These are phyloP conservation scores for Trichoderma arundinaceum DNA, from an alignment of 2,329 filamentous ascomycete genomes.

Conservation along the genomic window DNA sequence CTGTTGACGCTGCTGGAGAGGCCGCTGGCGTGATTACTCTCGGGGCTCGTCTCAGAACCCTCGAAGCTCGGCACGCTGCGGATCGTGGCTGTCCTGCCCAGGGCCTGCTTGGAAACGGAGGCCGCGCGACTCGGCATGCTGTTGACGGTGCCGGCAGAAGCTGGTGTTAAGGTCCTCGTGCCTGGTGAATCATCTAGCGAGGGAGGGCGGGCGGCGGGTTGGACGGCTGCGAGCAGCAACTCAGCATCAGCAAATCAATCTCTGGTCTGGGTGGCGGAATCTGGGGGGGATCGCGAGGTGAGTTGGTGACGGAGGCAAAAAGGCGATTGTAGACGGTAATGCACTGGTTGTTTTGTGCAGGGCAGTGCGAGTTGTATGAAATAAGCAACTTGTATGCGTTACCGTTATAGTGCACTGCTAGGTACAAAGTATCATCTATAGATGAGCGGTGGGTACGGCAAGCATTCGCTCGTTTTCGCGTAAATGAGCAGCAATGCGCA, in stretches of 20 bases:
- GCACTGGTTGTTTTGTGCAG: not conserved
- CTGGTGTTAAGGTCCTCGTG: slow-evolving; percentile 45
- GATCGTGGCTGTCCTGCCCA: slow-evolving; percentile 54
- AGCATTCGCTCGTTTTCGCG: slow-evolving; percentile 24
- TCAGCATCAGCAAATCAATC: slow-evolving; percentile 35
- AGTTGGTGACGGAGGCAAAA: not conserved
- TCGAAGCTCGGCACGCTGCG: slow-evolving; percentile 64
- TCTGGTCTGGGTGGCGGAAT: not conserved
- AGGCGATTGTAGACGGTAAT: not conserved
- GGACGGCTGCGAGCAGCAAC: slow-evolving; percentile 27
- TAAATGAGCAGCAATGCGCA: slow-evolving; percentile 28
- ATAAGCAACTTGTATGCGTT: not conserved
- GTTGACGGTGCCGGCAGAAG: slow-evolving; percentile 49
- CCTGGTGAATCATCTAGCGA: slow-evolving; percentile 42
- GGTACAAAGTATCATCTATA: slow-evolving; percentile 7
- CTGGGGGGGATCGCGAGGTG: not conserved
- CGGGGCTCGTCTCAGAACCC: slow-evolving; percentile 53
- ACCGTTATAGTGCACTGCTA: no score
- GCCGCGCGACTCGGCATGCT: slow-evolving; percentile 46
- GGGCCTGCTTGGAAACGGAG: slow-evolving; percentile 43
- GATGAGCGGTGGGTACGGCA: slow-evolving; percentile 6
- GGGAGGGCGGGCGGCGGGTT: slow-evolving; percentile 22
- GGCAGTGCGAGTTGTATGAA: not conserved
- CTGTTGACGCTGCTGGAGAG: slow-evolving; percentile 64
- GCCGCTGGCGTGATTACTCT: slow-evolving; percentile 57